Percentiles rank a stretch among this genome's conserved stretches.
Evolutionary conservation across 257 asterid genomes (phyloP).

Genomic region (Primulina huaijiensis): DNA sequence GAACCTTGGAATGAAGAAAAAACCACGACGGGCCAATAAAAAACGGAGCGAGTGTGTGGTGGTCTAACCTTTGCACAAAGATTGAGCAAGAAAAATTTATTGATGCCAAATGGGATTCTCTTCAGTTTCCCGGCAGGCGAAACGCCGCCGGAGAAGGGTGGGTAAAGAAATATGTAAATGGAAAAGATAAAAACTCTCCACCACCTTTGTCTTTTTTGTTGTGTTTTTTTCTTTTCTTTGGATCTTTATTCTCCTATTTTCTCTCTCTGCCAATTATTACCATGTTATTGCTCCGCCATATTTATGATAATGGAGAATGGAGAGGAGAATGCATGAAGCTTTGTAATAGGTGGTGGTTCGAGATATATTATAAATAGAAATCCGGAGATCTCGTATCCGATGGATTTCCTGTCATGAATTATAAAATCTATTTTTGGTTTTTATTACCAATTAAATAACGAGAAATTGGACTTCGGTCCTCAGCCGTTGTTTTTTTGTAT

Average conservation of each 20-base stretch:
- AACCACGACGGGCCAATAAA: not conserved
- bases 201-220: not conserved
- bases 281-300: not conserved
- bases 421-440: no score
- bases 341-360: slow-evolving; percentile 15
- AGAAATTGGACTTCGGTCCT: no score
- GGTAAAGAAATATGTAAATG: not conserved
- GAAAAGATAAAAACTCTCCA: not conserved
- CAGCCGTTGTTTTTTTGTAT: no score
- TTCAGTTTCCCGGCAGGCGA: not conserved
- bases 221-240: not conserved
- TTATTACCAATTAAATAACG: no score
- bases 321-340: slow-evolving; percentile 3
- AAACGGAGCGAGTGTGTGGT: not conserved
- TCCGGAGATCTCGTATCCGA: not conserved
- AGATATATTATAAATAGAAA: slow-evolving; percentile 3
- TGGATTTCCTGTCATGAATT: no score
- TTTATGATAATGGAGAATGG: slow-evolving; percentile 8
- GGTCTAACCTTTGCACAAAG: no score
- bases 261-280: slow-evolving; percentile 28
- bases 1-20: not conserved
- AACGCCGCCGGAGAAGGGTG: slow-evolving; percentile 1
- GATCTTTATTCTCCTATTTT: slow-evolving; percentile 25
- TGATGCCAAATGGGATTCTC: not conserved
- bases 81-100: no score